Evolutionary conservation across 78 protist species (phyloP), one percentile per base, ranked within the genome.

Genomic region (Dictyostelium firmibasis): DNA sequence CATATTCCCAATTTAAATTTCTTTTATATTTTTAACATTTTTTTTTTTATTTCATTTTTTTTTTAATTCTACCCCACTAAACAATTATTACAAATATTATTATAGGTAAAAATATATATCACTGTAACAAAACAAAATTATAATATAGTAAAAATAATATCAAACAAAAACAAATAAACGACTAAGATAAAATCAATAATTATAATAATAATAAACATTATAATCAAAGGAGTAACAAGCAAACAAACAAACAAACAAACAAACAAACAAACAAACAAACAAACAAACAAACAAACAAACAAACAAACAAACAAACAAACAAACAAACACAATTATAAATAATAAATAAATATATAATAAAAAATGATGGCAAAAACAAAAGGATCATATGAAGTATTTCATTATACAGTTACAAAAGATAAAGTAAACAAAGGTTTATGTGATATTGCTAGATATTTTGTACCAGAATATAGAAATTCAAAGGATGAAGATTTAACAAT

Each of bases 401-500:
- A 88, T 36, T 88, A 88, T 33, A 88, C 93, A 16, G 86, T 88
- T 18, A 23, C 29, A 88, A 88, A 88, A 62, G 93, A 88, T n/a
- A 79, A 88, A 27, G 72, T 67, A 67, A 85, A 88, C 33, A 47
- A 79, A 67, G 93, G 93, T 36, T 38, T 88, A 25, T 36, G 81
- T 27, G 93, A 88, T 67, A 79, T 88, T 69, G 93, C 93, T 36
- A 82, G 93, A 78, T 85, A 88, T 67, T 88, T 88, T 14, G 93
- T 88, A 44, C 83, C 93, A 23, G 93, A 88, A 79, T 88, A 88
- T 88, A 74, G 74, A 36, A 83, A 88, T 29, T 79, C 93, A 25
- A 38, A 85, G 3, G 96, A 92, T 50, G 60, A 76, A 13, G 91
- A 92, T 72, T 76, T 92, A 23, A 33, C 89, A 72, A 82, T 92